Evolutionary conservation across 768 basidiomycete genomes (phyloP).

Genomic region (Russula ochroleuca): DNA sequence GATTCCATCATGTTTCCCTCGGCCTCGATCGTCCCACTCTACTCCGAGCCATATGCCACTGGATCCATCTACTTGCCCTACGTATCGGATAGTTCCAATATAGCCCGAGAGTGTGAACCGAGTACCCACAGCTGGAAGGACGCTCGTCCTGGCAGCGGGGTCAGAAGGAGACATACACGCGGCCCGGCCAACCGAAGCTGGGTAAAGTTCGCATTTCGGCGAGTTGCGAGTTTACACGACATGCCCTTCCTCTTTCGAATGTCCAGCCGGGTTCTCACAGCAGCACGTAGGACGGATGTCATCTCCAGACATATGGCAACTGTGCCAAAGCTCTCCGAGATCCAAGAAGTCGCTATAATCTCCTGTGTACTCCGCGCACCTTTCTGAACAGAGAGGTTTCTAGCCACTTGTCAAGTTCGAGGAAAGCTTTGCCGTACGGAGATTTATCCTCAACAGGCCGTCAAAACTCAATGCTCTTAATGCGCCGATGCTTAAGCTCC

Average conservation of each 20-base stretch:
- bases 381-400: slow-evolving; percentile 21
- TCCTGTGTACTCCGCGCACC: background rate
- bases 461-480: slow-evolving; percentile 79
- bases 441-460: slow-evolving; percentile 76
- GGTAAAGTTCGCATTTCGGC: background rate
- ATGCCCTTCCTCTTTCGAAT: slow-evolving; percentile 20
- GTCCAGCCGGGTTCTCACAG: slow-evolving; percentile 24
- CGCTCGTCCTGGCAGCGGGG: background rate
- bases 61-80: slow-evolving; percentile 60
- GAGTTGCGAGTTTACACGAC: background rate
- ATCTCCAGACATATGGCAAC: slow-evolving; percentile 39
- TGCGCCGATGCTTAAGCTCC: slow-evolving; percentile 64
- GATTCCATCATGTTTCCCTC: slow-evolving; percentile 85
- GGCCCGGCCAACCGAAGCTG: background rate
- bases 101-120: slow-evolving; percentile 53
- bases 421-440: slow-evolving; percentile 57
- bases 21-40: slow-evolving; percentile 85
- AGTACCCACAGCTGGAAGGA: slow-evolving; percentile 43
- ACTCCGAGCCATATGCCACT: slow-evolving; percentile 86
- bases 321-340: background rate
- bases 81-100: slow-evolving; percentile 66
- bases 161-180: slow-evolving; percentile 6
- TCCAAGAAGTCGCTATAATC: slow-evolving; percentile 9
- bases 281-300: slow-evolving; percentile 34
- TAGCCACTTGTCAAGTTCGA: slow-evolving; percentile 59